These are phyloP conservation scores for Chlamydomonas sp. DNA, from an alignment of 139 green algal species.

Conservation along the genomic window DNA sequence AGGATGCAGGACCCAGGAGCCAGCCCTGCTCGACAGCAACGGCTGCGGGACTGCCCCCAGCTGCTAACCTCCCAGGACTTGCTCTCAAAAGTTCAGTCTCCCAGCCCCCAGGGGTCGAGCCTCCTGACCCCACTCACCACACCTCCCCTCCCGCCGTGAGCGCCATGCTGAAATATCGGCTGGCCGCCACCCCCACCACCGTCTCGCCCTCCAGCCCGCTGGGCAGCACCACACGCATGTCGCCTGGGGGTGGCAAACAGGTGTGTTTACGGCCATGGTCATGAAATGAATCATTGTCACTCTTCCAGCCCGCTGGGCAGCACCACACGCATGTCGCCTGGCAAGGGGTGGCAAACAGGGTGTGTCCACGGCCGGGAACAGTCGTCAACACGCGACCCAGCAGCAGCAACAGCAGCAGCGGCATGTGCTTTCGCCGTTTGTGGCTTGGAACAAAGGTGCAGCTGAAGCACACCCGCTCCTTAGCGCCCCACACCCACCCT, in stretches of 20 bases:
- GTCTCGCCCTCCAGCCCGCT: conserved; percentile 26
- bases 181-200: conserved; percentile 55
- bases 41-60: too few species aligned
- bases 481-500: too few species aligned
- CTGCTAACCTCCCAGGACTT: too few species aligned
- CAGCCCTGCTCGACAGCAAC: too few species aligned
- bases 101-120: conserved; percentile 9
- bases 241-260: neutral
- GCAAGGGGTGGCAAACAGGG: neutral
- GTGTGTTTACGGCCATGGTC: too few species aligned
- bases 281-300: too few species aligned
- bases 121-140: conserved; percentile 37
- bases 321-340: conserved; percentile 2
- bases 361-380: neutral
- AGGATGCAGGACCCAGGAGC: too few species aligned
- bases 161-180: conserved; percentile 56
- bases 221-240: conserved; percentile 4
- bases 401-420: neutral
- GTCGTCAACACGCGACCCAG: conserved; percentile 1
- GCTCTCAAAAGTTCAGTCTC: too few species aligned
- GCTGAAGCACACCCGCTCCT: too few species aligned
- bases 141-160: conserved; percentile 61
- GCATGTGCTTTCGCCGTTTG: too few species aligned
- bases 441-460: too few species aligned
- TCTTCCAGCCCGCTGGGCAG: conserved; percentile 26